Base-by-base conservation (phyloP, 768 basidiomycete species). In the Rhodotorula taiwanensis region DNA sequence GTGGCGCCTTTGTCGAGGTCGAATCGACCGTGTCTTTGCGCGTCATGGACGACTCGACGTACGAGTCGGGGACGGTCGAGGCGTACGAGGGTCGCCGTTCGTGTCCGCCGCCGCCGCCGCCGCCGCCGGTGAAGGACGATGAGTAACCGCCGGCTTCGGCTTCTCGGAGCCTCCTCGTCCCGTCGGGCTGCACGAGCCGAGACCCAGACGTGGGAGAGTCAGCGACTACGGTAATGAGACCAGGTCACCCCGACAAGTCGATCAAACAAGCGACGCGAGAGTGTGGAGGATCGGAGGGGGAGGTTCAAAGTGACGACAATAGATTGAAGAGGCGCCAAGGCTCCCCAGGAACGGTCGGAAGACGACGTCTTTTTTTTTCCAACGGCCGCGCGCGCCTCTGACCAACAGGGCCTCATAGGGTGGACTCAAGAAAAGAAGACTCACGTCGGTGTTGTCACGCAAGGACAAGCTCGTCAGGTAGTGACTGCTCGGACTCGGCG, bases 361-460 rank as follows among this genome's bases (percentile, higher is more conserved):
- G n/a, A n/a, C n/a, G n/a, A n/a, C n/a, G n/a, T n/a, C n/a, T n/a
- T n/a, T n/a, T n/a, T n/a, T n/a, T n/a, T n/a, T n/a, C n/a, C n/a
- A n/a, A n/a, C n/a, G n/a, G n/a, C n/a, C n/a, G n/a, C n/a, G n/a
- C n/a, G n/a, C n/a, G n/a, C n/a, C n/a, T n/a, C n/a, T n/a, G n/a
- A n/a, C n/a, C n/a, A n/a, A n/a, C n/a, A n/a, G n/a, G n/a, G n/a
- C n/a, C n/a, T n/a, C n/a, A n/a, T n/a, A n/a, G n/a, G n/a, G n/a
- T n/a, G n/a, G n/a, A n/a, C n/a, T n/a, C n/a, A n/a, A n/a, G n/a
- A 31, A 23, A 28, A 16, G 11, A 1, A 18, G 21, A 58, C 67
- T 57, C 52, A 68, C 67, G 51, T 68, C 67, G 51, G 42, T 18
- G 62, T 68, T 68, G 58, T 60, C 55, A 18, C 66, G 27, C 2